These are phyloP conservation scores for Cochlearia excelsa DNA, from an alignment of 345 rosid species.

Conservation along the genomic window DNA sequence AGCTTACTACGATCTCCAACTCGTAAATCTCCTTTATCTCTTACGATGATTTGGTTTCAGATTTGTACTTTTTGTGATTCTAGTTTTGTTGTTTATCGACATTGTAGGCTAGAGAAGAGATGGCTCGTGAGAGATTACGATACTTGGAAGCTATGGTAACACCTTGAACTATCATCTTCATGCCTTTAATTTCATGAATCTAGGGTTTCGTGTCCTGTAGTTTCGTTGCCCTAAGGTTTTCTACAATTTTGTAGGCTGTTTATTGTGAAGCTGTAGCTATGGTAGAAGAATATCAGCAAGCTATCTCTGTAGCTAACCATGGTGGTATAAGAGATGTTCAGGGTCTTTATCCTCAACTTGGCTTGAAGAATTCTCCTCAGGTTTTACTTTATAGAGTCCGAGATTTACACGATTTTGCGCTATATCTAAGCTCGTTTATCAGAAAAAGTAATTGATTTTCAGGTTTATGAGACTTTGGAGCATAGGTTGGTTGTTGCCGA, in stretches of 20 bases:
- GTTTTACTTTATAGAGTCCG: slow-evolving; percentile 29
- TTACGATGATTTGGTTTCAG: neutral
- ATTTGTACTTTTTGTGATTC: slow-evolving; percentile 12
- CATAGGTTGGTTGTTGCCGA: slow-evolving; percentile 90
- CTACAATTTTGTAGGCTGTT: slow-evolving; percentile 47
- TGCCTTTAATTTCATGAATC: neutral
- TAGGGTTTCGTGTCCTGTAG: too few relatives aligned
- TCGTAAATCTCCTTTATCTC: slow-evolving; percentile 42
- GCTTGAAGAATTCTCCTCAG: slow-evolving; percentile 77
- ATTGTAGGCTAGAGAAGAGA: slow-evolving; percentile 92
- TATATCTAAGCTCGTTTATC: neutral
- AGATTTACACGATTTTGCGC: neutral
- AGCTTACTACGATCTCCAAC: slow-evolving; percentile 76
- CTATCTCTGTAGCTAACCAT: slow-evolving; percentile 59
- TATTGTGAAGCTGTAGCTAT: slow-evolving; percentile 82
- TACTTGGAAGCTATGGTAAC: slow-evolving; percentile 92
- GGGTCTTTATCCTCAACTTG: slow-evolving; percentile 58
- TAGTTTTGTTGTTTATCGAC: slow-evolving; percentile 12
- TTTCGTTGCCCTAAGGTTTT: neutral
- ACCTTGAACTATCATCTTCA: neutral
- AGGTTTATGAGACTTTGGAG: slow-evolving; percentile 90
- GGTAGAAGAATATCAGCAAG: slow-evolving; percentile 97
- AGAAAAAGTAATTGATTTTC: slow-evolving; percentile 10
- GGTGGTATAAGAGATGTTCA: slow-evolving; percentile 81
- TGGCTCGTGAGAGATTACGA: slow-evolving; percentile 83